Conservation (phyloP, 2,329 filamentous ascomycete species). For the Penicillium sp. region DNA sequence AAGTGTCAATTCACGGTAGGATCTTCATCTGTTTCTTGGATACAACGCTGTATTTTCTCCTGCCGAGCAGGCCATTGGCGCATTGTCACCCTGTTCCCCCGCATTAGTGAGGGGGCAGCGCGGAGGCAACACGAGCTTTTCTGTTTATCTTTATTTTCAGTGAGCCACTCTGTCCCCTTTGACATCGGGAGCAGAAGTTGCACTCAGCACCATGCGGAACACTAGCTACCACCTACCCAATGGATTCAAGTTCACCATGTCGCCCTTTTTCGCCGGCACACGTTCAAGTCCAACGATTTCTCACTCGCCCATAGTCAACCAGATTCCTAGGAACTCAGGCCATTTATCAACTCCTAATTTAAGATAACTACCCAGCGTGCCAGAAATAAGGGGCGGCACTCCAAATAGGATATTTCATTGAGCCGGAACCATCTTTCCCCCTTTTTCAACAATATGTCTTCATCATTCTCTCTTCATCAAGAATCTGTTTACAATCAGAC, state of each 20-base stretch:
- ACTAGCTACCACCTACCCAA: slow-evolving; percentile 67
- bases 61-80: slow-evolving; percentile 1
- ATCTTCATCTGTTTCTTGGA: background rate
- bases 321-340: too few relatives aligned
- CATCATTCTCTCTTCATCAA: too few relatives aligned
- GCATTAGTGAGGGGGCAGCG: slow-evolving; percentile 12
- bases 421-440: too few relatives aligned
- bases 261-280: slow-evolving; percentile 85
- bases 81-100: slow-evolving; percentile 1
- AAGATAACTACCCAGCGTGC: too few relatives aligned
- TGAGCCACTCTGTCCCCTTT: background rate
- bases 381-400: too few relatives aligned
- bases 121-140: background rate
- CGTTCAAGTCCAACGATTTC: slow-evolving; percentile 86
- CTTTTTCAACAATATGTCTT: too few relatives aligned
- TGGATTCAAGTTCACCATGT: slow-evolving; percentile 77
- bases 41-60: background rate
- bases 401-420: too few relatives aligned
- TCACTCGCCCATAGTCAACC: too few relatives aligned
- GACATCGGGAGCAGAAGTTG: background rate
- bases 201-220: slow-evolving; percentile 25
- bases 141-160: background rate
- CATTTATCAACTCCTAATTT: too few relatives aligned
- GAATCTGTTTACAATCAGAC: too few relatives aligned
- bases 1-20: background rate